Percentiles rank a stretch among this genome's conserved stretches.
These are phyloP conservation scores for Dothidotthia symphoricarpi DNA, from an alignment of 2,329 filamentous ascomycete species.

Conservation along the genomic window DNA sequence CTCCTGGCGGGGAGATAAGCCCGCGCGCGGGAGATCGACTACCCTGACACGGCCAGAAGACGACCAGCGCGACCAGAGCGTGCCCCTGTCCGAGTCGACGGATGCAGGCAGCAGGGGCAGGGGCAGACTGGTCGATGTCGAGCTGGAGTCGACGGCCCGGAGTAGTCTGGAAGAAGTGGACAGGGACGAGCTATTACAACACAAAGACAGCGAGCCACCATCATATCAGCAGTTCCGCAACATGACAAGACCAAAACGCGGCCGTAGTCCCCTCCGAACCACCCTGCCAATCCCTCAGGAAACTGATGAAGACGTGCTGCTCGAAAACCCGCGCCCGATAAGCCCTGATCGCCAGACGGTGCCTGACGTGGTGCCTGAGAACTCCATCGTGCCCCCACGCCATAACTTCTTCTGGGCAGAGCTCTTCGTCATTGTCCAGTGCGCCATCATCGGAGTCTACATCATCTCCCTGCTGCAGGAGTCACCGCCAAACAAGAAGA, in stretches of 20 bases:
- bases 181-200: constrained; percentile 36
- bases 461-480: constrained; percentile 90
- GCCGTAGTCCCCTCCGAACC: constrained; percentile 44
- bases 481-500: constrained; percentile 64
- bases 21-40: constrained; percentile 42
- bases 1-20: constrained; percentile 55
- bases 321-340: constrained; percentile 45
- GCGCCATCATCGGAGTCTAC: constrained; percentile 81
- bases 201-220: constrained; percentile 52
- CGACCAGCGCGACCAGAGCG: constrained; percentile 43
- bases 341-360: constrained; percentile 55
- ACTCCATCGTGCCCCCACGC: constrained; percentile 44
- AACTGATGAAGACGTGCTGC: constrained; percentile 51
- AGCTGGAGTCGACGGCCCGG: constrained; percentile 66
- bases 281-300: constrained; percentile 48
- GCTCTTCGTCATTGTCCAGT: constrained; percentile 80
- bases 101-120: constrained; percentile 57
- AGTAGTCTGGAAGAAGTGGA: constrained; percentile 46
- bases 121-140: constrained; percentile 76
- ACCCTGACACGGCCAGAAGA: constrained; percentile 33
- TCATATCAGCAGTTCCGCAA: constrained; percentile 58
- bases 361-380: constrained; percentile 57
- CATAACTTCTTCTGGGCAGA: constrained; percentile 93
- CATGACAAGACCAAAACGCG: constrained; percentile 41
- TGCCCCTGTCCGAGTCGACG: constrained; percentile 44